Evolutionary conservation across 768 basidiomycete genomes (phyloP).

Genomic region (Lactarius hengduanensis): DNA sequence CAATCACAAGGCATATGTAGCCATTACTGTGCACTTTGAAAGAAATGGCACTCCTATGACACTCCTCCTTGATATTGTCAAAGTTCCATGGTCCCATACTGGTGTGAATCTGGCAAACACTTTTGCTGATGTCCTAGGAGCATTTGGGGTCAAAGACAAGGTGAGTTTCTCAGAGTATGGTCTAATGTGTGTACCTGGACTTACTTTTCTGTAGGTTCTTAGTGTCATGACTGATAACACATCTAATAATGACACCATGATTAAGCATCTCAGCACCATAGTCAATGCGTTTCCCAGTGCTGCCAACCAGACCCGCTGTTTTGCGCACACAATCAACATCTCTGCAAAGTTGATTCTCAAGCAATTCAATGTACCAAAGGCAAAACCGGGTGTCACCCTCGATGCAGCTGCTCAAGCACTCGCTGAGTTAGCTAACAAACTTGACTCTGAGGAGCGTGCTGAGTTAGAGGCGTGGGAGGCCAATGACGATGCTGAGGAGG

Average conservation of each 20-base stretch:
- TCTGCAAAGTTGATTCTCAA: not conserved
- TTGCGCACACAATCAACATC: not conserved
- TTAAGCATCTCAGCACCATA: not conserved
- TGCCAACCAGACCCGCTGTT: not conserved
- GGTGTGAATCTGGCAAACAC: not conserved
- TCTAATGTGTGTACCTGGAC: too few species aligned
- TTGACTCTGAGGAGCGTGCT: too few species aligned
- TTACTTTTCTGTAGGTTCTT: too few species aligned
- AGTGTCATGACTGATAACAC: slow-evolving; percentile 17
- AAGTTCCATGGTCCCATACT: not conserved
- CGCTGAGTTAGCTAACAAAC: too few species aligned
- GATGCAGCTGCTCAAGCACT: too few species aligned
- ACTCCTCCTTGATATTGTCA: not conserved
- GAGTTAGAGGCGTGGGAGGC: too few species aligned
- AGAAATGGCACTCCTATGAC: not conserved
- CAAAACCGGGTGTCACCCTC: too few species aligned
- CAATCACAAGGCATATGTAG: too few species aligned
- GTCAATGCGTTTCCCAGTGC: not conserved
- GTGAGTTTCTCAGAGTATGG: too few species aligned
- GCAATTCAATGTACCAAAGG: not conserved
- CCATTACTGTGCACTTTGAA: slow-evolving; percentile 1
- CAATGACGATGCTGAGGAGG: too few species aligned
- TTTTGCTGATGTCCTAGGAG: not conserved
- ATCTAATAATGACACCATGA: not conserved
- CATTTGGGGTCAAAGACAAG: not conserved